phyloP scores from a whole-genome alignment of 2,329 filamentous ascomycete genomes.

The Penicillium palitans region DNA sequence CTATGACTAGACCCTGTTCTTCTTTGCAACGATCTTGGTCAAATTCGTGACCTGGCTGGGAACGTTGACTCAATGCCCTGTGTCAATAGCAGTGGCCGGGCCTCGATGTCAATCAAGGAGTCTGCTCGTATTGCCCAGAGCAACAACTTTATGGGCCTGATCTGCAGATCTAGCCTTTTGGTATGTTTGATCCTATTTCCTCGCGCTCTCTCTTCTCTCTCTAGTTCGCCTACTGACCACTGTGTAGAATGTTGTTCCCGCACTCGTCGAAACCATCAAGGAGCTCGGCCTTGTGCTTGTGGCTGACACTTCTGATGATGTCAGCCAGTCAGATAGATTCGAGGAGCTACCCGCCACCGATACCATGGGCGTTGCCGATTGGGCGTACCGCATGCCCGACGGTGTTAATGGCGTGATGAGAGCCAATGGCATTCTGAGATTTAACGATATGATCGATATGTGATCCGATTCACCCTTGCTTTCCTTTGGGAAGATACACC shows the following conservation, averaged over 20 bases:
- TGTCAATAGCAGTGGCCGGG: slow-evolving; percentile 64
- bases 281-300: slow-evolving; percentile 90
- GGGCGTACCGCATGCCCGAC: slow-evolving; percentile 62
- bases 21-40: slow-evolving; percentile 86
- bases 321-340: slow-evolving; percentile 27
- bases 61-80: slow-evolving; percentile 43
- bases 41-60: slow-evolving; percentile 43
- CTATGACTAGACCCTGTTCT: slow-evolving; percentile 72
- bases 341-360: slow-evolving; percentile 25
- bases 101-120: slow-evolving; percentile 87
- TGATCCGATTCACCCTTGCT: slow-evolving; percentile 31
- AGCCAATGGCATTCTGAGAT: slow-evolving; percentile 82
- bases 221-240: slow-evolving; percentile 17
- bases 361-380: slow-evolving; percentile 39
- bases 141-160: slow-evolving; percentile 97
- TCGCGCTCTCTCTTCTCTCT: background rate
- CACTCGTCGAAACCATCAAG: slow-evolving; percentile 89
- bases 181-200: slow-evolving; percentile 55
- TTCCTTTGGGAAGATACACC: slow-evolving; percentile 1
- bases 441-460: slow-evolving; percentile 88
- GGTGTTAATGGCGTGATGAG: slow-evolving; percentile 86
- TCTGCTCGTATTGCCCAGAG: slow-evolving; percentile 87
- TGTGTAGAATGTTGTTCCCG: slow-evolving; percentile 81
- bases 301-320: slow-evolving; percentile 73
- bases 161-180: slow-evolving; percentile 83